These are phyloP conservation scores for Paradendryphiella salina DNA, from an alignment of 2,329 filamentous ascomycete species.

Conservation along the genomic window DNA sequence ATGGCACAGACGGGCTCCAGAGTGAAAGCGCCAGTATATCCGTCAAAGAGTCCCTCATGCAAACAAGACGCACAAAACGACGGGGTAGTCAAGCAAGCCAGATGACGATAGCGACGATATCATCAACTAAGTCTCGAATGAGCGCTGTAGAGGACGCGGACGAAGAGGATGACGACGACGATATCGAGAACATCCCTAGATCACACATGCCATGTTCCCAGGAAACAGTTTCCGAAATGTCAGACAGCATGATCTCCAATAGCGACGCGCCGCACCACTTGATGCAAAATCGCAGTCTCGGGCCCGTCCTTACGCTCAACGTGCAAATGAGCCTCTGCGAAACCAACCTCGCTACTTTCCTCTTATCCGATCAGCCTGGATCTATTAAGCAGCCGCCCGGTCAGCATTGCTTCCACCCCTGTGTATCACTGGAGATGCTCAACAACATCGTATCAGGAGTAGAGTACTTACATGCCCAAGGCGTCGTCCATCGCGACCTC, in stretches of 20 bases:
- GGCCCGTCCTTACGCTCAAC: conserved; percentile 57
- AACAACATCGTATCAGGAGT: conserved; percentile 64
- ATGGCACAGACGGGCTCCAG: conserved; percentile 14
- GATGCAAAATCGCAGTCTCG: conserved; percentile 22
- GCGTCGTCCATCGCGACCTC: conserved; percentile 67
- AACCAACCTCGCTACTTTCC: conserved; percentile 62
- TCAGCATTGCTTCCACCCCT: conserved; percentile 65
- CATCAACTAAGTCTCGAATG: conserved; percentile 49
- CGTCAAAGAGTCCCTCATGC: conserved; percentile 42
- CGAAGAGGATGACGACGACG: conserved; percentile 49
- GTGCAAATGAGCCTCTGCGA: conserved; percentile 71
- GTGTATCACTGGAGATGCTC: conserved; percentile 61
- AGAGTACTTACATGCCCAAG: conserved; percentile 64
- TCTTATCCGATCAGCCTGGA: conserved; percentile 44
- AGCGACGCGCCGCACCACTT: conserved; percentile 37
- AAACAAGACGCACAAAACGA: conserved; percentile 23
- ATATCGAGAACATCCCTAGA: conserved; percentile 54
- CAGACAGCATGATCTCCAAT: conserved; percentile 45
- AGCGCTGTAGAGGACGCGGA: conserved; percentile 43
- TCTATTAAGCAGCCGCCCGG: conserved; percentile 24
- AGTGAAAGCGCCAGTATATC: conserved; percentile 15
- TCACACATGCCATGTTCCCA: conserved; percentile 29
- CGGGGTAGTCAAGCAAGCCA: conserved; percentile 42
- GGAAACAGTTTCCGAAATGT: conserved; percentile 23
- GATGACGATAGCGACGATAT: conserved; percentile 46